Percentiles rank a stretch among this genome's conserved stretches.
phyloP scores from a whole-genome alignment of 73 alveolate genomes.

The Effrenium voratum region DNA sequence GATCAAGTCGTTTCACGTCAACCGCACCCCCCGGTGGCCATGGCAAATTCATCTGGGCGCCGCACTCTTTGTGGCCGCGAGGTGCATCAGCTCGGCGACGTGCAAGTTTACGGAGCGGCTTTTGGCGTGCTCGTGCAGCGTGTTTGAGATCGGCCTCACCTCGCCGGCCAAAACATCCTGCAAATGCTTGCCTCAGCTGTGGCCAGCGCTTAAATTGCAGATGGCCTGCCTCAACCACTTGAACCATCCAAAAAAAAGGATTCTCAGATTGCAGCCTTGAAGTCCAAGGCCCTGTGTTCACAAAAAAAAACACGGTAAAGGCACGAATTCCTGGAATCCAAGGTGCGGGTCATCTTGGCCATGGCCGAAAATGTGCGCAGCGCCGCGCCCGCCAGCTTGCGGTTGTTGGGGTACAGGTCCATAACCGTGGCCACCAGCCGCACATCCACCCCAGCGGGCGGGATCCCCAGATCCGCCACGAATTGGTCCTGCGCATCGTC shows the following conservation, averaged over 20 bases:
- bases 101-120: conserved; percentile 78
- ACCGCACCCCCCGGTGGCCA: too few species aligned
- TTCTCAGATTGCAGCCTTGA: too few species aligned
- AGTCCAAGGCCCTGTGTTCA: too few species aligned
- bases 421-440: conserved; percentile 75
- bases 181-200: conserved; percentile 49
- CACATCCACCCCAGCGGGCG: conserved; percentile 60
- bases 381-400: conserved; percentile 85
- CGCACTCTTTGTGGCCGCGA: not conserved
- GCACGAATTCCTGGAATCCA: too few species aligned
- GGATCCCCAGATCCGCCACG: conserved; percentile 59
- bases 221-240: too few species aligned
- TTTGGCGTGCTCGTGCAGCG: conserved; percentile 72
- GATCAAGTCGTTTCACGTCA: too few species aligned
- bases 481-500: conserved; percentile 49
- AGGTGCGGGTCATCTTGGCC: conserved; percentile 55
- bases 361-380: conserved; percentile 66
- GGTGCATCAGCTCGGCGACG: conserved; percentile 36
- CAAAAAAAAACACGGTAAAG: too few species aligned
- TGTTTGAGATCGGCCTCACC: conserved; percentile 77
- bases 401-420: conserved; percentile 68
- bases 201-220: not conserved
- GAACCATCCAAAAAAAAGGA: too few species aligned
- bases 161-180: conserved; percentile 76
- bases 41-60: too few species aligned